These are phyloP conservation scores for Neoboletus brunneissimus DNA, from an alignment of 768 basidiomycete genomes.

Conservation along the genomic window DNA sequence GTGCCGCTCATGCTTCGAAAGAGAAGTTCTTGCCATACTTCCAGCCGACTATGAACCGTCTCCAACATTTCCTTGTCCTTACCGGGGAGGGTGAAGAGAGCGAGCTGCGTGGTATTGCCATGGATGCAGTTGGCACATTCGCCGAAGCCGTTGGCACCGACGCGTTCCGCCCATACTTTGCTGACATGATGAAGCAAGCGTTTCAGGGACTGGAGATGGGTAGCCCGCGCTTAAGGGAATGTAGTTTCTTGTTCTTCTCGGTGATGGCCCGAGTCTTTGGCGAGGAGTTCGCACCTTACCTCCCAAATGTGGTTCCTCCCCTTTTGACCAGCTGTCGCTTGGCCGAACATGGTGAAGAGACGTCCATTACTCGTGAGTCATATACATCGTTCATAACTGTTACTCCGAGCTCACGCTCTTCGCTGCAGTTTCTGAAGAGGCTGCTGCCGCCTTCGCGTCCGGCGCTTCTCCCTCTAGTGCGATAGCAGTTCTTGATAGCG, in stretches of 20 bases:
- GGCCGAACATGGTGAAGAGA: slow-evolving; percentile 70
- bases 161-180: slow-evolving; percentile 91
- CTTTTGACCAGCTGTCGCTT: slow-evolving; percentile 82
- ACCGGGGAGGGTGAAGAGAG: slow-evolving; percentile 87
- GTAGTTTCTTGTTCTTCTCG: slow-evolving; percentile 97
- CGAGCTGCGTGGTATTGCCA: slow-evolving; percentile 94
- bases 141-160: slow-evolving; percentile 96
- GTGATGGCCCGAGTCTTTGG: slow-evolving; percentile 98
- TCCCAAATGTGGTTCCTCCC: slow-evolving; percentile 82
- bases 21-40: slow-evolving; percentile 92
- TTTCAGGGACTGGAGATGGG: slow-evolving; percentile 88
- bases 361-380: slow-evolving; percentile 40
- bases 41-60: slow-evolving; percentile 81
- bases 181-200: slow-evolving; percentile 93
- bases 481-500: slow-evolving; percentile 56
- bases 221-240: slow-evolving; percentile 85
- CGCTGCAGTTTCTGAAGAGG: slow-evolving; percentile 47
- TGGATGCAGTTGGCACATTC: slow-evolving; percentile 98
- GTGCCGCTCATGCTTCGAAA: slow-evolving; percentile 95
- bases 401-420: slow-evolving; percentile 1
- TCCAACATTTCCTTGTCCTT: slow-evolving; percentile 86
- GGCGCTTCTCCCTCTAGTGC: slow-evolving; percentile 72
- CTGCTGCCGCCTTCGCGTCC: slow-evolving; percentile 62
- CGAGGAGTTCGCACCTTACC: slow-evolving; percentile 88
- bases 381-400: not conserved